phyloP scores from a whole-genome alignment of 2,329 filamentous ascomycete species.

The Botrytis sinoallii region DNA sequence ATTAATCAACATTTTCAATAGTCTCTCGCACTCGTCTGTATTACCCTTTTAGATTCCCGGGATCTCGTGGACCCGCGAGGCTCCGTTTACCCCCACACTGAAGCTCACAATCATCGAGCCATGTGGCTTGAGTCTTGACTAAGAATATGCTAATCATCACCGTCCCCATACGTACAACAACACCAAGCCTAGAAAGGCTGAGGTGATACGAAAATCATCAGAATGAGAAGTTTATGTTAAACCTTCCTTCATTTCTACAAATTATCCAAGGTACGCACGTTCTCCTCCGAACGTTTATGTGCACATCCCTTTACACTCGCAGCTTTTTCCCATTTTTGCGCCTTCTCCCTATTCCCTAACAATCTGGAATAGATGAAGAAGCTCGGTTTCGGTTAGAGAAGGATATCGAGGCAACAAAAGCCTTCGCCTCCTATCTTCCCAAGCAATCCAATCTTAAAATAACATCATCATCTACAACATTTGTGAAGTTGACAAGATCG shows the following conservation, averaged over 20 bases:
- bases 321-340: not conserved
- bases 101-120: slow-evolving; percentile 1
- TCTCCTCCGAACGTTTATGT: slow-evolving; percentile 1
- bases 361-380: not conserved
- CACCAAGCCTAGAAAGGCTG: not conserved
- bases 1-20: slow-evolving; percentile 21
- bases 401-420: not conserved
- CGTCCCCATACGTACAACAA: not conserved
- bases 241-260: not conserved
- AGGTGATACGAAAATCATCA: not conserved
- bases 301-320: slow-evolving; percentile 13
- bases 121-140: slow-evolving; percentile 3
- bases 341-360: not conserved
- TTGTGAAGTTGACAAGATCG: not conserved
- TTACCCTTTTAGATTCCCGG: not conserved
- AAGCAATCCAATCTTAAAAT: not conserved
- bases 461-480: not conserved
- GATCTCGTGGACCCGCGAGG: not conserved
- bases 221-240: not conserved
- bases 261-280: not conserved
- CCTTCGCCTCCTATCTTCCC: not conserved
- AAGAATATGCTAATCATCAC: not conserved
- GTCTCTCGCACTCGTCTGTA: not conserved
- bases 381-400: not conserved
- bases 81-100: not conserved